These are phyloP conservation scores for Grosmannia clavigera DNA, from an alignment of 2,329 filamentous ascomycete genomes.

Conservation along the genomic window DNA sequence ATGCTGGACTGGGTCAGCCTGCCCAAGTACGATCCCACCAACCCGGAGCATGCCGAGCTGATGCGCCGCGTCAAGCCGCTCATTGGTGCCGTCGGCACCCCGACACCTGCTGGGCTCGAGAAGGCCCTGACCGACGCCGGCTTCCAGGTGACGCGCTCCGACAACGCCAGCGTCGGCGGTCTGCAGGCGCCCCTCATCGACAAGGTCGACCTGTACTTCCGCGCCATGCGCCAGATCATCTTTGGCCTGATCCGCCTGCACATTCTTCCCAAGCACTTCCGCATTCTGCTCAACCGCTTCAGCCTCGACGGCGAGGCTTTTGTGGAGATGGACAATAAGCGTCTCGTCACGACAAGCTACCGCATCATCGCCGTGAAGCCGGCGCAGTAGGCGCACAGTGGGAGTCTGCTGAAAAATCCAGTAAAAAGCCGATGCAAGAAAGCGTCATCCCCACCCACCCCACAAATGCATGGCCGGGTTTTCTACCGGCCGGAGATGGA, in stretches of 20 bases:
- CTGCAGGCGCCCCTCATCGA: slow-evolving; percentile 40
- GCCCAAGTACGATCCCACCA: slow-evolving; percentile 32
- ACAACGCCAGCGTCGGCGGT: slow-evolving; percentile 38
- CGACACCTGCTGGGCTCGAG: slow-evolving; percentile 34
- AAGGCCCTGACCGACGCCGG: slow-evolving; percentile 32
- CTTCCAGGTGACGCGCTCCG: slow-evolving; percentile 32
- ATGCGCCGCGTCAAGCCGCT: slow-evolving; percentile 43
- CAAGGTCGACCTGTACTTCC: slow-evolving; percentile 41
- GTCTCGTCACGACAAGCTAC: slow-evolving; percentile 38
- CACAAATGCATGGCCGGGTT: neutral
- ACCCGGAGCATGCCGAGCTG: slow-evolving; percentile 34
- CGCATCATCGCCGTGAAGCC: slow-evolving; percentile 38
- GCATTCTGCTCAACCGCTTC: slow-evolving; percentile 37
- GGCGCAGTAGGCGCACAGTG: neutral
- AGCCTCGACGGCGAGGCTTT: slow-evolving; percentile 42
- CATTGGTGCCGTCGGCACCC: slow-evolving; percentile 42
- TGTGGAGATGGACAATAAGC: slow-evolving; percentile 42
- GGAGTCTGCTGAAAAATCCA: neutral
- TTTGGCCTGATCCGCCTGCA: slow-evolving; percentile 33
- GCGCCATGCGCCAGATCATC: slow-evolving; percentile 34
- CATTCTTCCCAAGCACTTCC: slow-evolving; percentile 37
- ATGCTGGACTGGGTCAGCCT: slow-evolving; percentile 41
- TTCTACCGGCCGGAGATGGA: neutral
- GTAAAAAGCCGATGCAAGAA: neutral
- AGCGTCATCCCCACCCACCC: neutral